A percentile compares a stretch with the other conserved stretches of the same genome.
Evolutionary conservation across 805 yeast species (phyloP).

Genomic region (Yamadazyma paraphyllophila): DNA sequence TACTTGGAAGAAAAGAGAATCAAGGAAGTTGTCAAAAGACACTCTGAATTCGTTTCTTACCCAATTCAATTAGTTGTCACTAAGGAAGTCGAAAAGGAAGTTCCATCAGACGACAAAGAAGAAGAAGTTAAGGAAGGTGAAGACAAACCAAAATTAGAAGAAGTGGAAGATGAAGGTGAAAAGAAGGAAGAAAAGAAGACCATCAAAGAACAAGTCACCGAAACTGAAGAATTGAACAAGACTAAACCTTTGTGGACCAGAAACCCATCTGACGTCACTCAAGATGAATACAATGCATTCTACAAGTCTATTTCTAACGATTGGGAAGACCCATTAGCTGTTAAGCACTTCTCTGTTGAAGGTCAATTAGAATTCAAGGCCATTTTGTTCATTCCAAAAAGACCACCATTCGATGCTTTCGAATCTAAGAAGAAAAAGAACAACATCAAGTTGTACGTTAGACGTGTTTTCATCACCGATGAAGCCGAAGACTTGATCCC

Average conservation of each 20-base stretch:
- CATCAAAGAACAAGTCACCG: constrained; percentile 89
- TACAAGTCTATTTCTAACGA: constrained; percentile 99
- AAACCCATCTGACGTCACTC: constrained; percentile 94
- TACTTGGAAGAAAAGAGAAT: constrained; percentile 99
- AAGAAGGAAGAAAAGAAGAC: constrained; percentile 77
- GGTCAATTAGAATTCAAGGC: constrained; percentile 99
- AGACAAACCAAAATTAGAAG: constrained; percentile 74
- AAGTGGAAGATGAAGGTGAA: constrained; percentile 67
- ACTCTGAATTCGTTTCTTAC: constrained; percentile 98
- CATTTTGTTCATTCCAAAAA: constrained; percentile 93
- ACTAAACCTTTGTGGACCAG: constrained; percentile 99
- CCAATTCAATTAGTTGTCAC: constrained; percentile 98
- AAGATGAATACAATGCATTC: constrained; percentile 98
- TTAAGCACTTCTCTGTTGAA: constrained; percentile 99
- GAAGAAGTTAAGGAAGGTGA: constrained; percentile 33
- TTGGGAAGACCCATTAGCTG: constrained; percentile 99
- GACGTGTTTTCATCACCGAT: constrained; percentile 99
- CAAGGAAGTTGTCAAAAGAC: constrained; percentile 98
- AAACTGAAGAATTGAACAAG: constrained; percentile 97
- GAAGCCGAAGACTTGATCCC: constrained; percentile 99
- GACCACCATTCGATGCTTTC: constrained; percentile 98
- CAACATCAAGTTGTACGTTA: constrained; percentile 97
- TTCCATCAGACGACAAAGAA: constrained; percentile 50
- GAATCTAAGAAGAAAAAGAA: constrained; percentile 99
- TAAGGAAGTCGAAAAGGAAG: constrained; percentile 98